phyloP scores from a whole-genome alignment of 306 rosid species.

The Boehmeria nivea region DNA sequence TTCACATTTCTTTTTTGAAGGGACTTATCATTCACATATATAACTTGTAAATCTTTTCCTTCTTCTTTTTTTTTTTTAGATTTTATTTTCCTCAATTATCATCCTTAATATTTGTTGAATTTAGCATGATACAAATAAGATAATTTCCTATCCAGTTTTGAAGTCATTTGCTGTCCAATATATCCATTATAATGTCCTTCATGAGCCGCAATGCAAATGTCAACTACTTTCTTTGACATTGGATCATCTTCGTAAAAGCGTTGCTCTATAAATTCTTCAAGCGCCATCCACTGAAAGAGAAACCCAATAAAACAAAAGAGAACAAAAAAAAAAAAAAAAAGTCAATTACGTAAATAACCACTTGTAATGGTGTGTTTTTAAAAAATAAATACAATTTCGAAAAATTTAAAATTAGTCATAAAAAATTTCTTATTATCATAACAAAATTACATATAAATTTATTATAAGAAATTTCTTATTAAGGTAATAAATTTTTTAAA shows the following conservation, averaged over 20 bases:
- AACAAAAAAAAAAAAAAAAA: neutral
- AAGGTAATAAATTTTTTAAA: no score
- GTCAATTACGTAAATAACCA: neutral
- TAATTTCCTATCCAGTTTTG: constrained; percentile 25
- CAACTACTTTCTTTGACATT: constrained; percentile 25
- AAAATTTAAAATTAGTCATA: no score
- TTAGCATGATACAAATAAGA: constrained; percentile 21
- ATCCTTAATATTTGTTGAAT: neutral
- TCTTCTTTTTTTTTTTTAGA: neutral
- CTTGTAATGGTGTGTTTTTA: no score
- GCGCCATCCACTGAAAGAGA: constrained; percentile 35
- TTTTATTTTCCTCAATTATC: neutral
- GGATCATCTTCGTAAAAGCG: constrained; percentile 30
- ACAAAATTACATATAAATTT: no score
- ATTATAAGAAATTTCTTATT: no score
- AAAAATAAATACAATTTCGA: no score
- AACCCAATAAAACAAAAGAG: neutral
- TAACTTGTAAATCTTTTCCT: no score
- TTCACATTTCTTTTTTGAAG: no score
- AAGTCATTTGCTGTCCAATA: constrained; percentile 18
- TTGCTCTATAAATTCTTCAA: constrained; percentile 21
- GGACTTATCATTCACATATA: no score
- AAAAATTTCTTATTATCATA: no score
- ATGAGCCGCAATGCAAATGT: constrained; percentile 28
- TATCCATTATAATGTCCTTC: constrained; percentile 25